phyloP scores from a whole-genome alignment of 805 yeast species.

The Pichia kluyveri region DNA sequence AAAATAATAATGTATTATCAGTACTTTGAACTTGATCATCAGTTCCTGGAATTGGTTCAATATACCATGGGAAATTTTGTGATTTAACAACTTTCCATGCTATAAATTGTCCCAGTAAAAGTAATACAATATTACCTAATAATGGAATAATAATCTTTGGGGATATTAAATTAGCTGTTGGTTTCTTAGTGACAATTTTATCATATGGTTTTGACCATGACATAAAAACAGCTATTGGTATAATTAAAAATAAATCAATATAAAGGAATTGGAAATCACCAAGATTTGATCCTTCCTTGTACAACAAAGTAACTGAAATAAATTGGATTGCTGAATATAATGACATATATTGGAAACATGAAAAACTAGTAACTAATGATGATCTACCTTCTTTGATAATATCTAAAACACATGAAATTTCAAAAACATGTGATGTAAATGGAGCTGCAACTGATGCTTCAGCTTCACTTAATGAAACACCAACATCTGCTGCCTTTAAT shows the following conservation, averaged over 20 bases:
- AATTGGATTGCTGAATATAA: slow-evolving; percentile 95
- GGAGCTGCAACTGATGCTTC: slow-evolving; percentile 99
- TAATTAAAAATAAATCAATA: slow-evolving; percentile 82
- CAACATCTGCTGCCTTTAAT: slow-evolving; percentile 94
- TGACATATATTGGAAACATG: slow-evolving; percentile 97
- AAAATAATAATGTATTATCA: slow-evolving; percentile 82
- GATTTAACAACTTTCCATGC: slow-evolving; percentile 49
- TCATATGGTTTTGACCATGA: slow-evolving; percentile 87
- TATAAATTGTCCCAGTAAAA: slow-evolving; percentile 54
- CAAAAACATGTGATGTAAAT: slow-evolving; percentile 83
- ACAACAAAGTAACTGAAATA: slow-evolving; percentile 73
- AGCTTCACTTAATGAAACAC: slow-evolving; percentile 91
- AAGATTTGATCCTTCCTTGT: slow-evolving; percentile 80
- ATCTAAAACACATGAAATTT: slow-evolving; percentile 85
- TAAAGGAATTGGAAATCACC: slow-evolving; percentile 96
- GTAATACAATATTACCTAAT: slow-evolving; percentile 61
- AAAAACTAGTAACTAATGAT: slow-evolving; percentile 86
- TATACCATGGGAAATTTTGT: slow-evolving; percentile 63
- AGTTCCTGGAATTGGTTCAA: slow-evolving; percentile 71
- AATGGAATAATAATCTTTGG: slow-evolving; percentile 80
- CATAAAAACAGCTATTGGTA: slow-evolving; percentile 95
- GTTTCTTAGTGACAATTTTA: slow-evolving; percentile 58
- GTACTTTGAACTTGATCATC: slow-evolving; percentile 76
- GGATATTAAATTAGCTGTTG: slow-evolving; percentile 89
- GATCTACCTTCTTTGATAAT: slow-evolving; percentile 94